phyloP scores from a whole-genome alignment of 2,329 filamentous ascomycete genomes.

The Fusarium paranaense region DNA sequence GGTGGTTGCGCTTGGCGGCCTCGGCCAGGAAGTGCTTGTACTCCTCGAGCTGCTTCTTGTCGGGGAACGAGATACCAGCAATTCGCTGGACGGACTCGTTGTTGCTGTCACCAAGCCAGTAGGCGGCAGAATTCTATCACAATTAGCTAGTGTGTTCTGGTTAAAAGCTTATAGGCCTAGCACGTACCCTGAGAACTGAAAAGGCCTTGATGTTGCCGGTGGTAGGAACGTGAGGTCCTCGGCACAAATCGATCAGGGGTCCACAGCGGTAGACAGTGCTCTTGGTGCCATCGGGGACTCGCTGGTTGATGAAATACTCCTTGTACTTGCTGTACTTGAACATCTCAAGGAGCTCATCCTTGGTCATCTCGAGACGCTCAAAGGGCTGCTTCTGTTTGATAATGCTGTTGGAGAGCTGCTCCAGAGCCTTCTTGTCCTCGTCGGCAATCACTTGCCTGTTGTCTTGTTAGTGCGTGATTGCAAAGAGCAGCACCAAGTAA shows the following conservation, averaged over 20 bases:
- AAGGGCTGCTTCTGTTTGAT: conserved; percentile 98
- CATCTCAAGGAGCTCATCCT: conserved; percentile 92
- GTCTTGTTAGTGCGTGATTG: conserved; percentile 52
- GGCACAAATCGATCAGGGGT: conserved; percentile 93
- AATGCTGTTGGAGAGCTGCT: conserved; percentile 82
- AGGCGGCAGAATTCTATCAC: conserved; percentile 75
- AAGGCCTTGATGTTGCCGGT: conserved; percentile 96
- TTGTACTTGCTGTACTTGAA: conserved; percentile 99
- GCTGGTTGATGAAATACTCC: conserved; percentile 86
- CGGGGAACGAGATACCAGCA: conserved; percentile 93
- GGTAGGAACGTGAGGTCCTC: conserved; percentile 91
- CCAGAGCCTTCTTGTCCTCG: conserved; percentile 87
- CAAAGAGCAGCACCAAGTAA: neutral
- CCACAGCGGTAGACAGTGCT: conserved; percentile 97
- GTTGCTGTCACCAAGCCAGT: conserved; percentile 92
- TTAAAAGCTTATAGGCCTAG: neutral
- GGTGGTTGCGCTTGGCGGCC: conserved; percentile 96
- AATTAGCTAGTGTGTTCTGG: conserved; percentile 20
- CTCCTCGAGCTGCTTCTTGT: conserved; percentile 94
- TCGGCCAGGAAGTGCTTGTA: conserved; percentile 97
- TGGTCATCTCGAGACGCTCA: conserved; percentile 87
- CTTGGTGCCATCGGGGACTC: conserved; percentile 82
- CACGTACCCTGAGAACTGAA: conserved; percentile 80
- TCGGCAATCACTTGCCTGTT: conserved; percentile 76
- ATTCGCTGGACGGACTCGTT: conserved; percentile 97